Base-by-base conservation (phyloP, 352 stramenopile species). In the Phytophthora fragariaefolia region DNA sequence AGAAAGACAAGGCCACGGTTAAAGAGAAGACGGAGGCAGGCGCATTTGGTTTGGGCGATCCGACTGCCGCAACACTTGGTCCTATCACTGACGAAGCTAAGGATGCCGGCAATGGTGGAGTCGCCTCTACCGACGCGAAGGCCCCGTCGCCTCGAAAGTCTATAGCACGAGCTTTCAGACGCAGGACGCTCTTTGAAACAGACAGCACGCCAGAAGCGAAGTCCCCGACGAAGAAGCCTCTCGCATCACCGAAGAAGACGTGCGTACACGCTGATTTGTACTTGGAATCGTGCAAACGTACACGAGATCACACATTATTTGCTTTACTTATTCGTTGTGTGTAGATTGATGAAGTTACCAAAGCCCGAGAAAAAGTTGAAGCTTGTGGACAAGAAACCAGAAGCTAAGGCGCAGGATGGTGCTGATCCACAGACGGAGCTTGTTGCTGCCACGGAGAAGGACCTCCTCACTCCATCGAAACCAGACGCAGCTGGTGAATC, bases 291-390 rank as follows among this genome's bases (percentile, higher is more conserved):
- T n/a, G n/a, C n/a, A n/a, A n/a, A n/a, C n/a, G n/a, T n/a, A n/a
- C n/a, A n/a, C n/a, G n/a, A n/a, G n/a, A n/a, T n/a, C 36, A 48
- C 3, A 62, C 30, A 30, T 13, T 28, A n/a, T n/a, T n/a, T n/a
- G n/a, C n/a, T n/a, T n/a, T n/a, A n/a, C 23, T 40, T 24, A 3
- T 32, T 40, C 64, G 18, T 18, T 71, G 38, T 13, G 13, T 65
- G 22, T 48, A 76, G 68, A 8, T 20, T 69, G 30, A 73, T 49
- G 63, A 76, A 76, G 63, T 49, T 72, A 17, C 53, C 68, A 3
- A 76, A 76, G 32, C 57, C 57, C 8, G 63, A 69, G 23, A 69
- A 67, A 26, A 76, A 69, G 23, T 10, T 45, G 8, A 63, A 67
- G 10, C 51, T 56, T 28, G 57, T 55, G n/a, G 42, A 62, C 26